Base-by-base conservation (phyloP, 768 basidiomycete genomes). In the Amanita pseudoporphyria region DNA sequence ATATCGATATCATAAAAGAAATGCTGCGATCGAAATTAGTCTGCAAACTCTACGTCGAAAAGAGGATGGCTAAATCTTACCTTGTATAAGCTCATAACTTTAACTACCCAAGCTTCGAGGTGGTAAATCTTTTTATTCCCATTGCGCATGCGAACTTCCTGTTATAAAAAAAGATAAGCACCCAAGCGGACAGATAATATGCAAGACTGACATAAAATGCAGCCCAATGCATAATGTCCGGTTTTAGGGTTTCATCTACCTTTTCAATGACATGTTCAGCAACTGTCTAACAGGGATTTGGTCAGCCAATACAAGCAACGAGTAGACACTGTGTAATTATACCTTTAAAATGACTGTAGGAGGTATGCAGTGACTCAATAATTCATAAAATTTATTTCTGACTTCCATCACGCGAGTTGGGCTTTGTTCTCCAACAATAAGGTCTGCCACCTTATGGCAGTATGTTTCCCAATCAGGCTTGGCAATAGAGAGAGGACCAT, bases 391-490 rank as follows among this genome's bases (percentile, higher is more conserved):
- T 68, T 94, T 97, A 32, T 79, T 76, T 52, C 96, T 79, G 14
- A 99, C 88, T 65, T 92, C 89, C 79, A 96, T 85, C 43, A 98
- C 81, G 51, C 82, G 79, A 48, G 83, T 79, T 16, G 96, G 92
- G 24, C 82, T 80, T 67, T 99, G 96, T 58, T 96, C 91, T 53
- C 79, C 73, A 14, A 97, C 70, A 54, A 99, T 93, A 59, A 88
- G 68, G 63, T 94, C 91, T 12, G 87, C 93, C 9, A 97, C 83
- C 62, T 92, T 91, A 56, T 83, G 74, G 57, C 94, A 96, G 62
- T 96, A 99, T 9, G 87, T 88, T 65, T 99, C 96, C 96, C 96
- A 99, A 61, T 99, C 96, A n/a, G 96, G 93, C 66, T 97, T 93
- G 12, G 93, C 91, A 50, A 95, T 91, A 30, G 77, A 74, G 50